Conservation (phyloP, 1,139 yeast genomes). For the Taphrina wiesneri region DNA sequence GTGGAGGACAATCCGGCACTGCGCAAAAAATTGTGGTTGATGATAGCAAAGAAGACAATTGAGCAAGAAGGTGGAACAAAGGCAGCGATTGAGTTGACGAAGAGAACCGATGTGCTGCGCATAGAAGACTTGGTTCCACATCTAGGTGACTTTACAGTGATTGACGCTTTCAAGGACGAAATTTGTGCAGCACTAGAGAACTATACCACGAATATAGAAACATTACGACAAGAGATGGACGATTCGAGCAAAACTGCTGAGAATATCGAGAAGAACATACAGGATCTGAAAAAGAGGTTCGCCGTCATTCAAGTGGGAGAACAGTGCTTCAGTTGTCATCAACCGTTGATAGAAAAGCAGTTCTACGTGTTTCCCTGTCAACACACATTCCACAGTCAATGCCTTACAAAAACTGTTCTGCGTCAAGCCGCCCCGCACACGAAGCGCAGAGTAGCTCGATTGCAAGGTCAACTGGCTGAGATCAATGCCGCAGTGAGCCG, state of each 20-base stretch:
- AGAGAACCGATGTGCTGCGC: constrained; percentile 59
- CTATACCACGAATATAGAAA: constrained; percentile 64
- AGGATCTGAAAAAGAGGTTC: constrained; percentile 53
- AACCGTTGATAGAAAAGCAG: constrained; percentile 67
- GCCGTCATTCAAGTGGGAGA: constrained; percentile 78
- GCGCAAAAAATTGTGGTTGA: constrained; percentile 73
- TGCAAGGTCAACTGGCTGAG: constrained; percentile 41
- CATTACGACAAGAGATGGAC: constrained; percentile 72
- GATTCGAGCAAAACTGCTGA: constrained; percentile 67
- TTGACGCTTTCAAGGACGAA: constrained; percentile 81
- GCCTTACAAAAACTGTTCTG: constrained; percentile 63
- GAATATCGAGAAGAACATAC: constrained; percentile 62
- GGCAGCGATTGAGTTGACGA: constrained; percentile 50
- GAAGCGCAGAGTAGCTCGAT: constrained; percentile 60
- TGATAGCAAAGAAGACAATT: constrained; percentile 64
- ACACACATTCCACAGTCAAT: constrained; percentile 88
- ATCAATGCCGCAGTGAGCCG: not conserved
- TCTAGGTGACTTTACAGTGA: constrained; percentile 75
- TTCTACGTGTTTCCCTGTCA: constrained; percentile 86
- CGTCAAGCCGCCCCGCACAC: constrained; percentile 68
- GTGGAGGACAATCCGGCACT: constrained; percentile 52
- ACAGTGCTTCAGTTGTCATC: constrained; percentile 70
- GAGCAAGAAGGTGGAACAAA: constrained; percentile 43
- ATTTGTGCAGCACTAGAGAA: constrained; percentile 73
- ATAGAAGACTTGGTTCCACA: constrained; percentile 77